These are phyloP conservation scores for Coemansia sp. DNA, from an alignment of 192 early-diverging fungal species.

Conservation along the genomic window DNA sequence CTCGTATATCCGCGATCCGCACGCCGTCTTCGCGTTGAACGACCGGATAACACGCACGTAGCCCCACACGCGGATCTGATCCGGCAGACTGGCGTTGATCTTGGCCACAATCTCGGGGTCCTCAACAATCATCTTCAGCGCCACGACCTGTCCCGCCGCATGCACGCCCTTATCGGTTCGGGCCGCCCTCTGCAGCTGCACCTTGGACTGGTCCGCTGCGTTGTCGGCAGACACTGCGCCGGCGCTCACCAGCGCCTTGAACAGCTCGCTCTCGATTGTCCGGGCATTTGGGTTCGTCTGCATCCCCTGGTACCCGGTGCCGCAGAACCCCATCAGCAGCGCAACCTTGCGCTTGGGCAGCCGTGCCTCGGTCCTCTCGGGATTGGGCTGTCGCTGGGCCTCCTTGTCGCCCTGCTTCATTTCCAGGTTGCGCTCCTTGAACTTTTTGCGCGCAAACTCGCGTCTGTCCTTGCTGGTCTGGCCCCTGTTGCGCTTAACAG, in stretches of 20 bases:
- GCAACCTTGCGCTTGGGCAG: constrained; percentile 88
- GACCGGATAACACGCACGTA: constrained; percentile 67
- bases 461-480: constrained; percentile 51
- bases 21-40: constrained; percentile 90
- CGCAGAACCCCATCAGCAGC: constrained; percentile 89
- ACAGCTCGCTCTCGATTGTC: constrained; percentile 90
- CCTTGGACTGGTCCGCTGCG: constrained; percentile 76
- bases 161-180: constrained; percentile 99
- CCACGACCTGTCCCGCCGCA: constrained; percentile 93
- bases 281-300: constrained; percentile 83
- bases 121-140: constrained; percentile 86
- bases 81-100: constrained; percentile 83
- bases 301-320: constrained; percentile 96
- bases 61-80: constrained; percentile 89
- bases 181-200: constrained; percentile 85
- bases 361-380: constrained; percentile 38
- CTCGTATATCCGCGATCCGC: constrained; percentile 95
- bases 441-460: constrained; percentile 36
- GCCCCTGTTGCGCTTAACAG: constrained; percentile 16
- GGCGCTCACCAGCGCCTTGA: constrained; percentile 78
- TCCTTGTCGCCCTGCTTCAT: constrained; percentile 6
- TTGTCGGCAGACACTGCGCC: constrained; percentile 89
- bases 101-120: constrained; percentile 69
- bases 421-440: constrained; percentile 17
- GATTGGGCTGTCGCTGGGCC: constrained; percentile 3